These are phyloP conservation scores for Cutaneotrichosporon spelunceum DNA, from an alignment of 1,284 basidiomycete genomes.

Conservation along the genomic window DNA sequence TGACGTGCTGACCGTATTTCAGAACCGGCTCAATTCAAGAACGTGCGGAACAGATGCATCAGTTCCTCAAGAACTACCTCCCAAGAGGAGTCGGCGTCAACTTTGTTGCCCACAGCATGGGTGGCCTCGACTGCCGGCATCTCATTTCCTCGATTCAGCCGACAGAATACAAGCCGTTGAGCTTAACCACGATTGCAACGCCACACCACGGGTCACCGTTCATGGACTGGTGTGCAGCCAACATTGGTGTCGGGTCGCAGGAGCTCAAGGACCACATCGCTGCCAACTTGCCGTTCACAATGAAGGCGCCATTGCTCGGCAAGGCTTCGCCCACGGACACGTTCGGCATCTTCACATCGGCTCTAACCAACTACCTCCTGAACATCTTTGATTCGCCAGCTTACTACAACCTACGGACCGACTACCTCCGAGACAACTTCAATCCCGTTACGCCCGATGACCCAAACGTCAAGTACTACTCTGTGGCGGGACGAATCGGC, in stretches of 20 bases:
- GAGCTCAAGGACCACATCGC: constrained; percentile 31
- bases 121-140: constrained; percentile 85
- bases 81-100: constrained; percentile 70
- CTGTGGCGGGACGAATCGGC: constrained; percentile 73
- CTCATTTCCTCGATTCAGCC: constrained; percentile 83
- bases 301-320: constrained; percentile 55
- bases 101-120: constrained; percentile 95
- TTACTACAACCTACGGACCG: constrained; percentile 88
- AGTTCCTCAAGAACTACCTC: constrained; percentile 66
- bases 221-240: constrained; percentile 97
- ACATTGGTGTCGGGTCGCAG: constrained; percentile 74
- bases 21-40: constrained; percentile 89
- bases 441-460: constrained; percentile 88
- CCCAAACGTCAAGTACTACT: constrained; percentile 83
- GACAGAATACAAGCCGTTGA: constrained; percentile 76
- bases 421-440: constrained; percentile 79
- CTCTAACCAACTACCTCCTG: constrained; percentile 78
- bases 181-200: constrained; percentile 85
- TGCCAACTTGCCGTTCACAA: constrained; percentile 51
- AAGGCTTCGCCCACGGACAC: constrained; percentile 21
- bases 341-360: constrained; percentile 39
- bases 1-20: constrained; percentile 11
- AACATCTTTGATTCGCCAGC: constrained; percentile 93
- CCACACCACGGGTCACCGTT: constrained; percentile 96
- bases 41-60: constrained; percentile 74